phyloP scores from a whole-genome alignment of 805 yeast species.

The Kazachstania taianensis region DNA sequence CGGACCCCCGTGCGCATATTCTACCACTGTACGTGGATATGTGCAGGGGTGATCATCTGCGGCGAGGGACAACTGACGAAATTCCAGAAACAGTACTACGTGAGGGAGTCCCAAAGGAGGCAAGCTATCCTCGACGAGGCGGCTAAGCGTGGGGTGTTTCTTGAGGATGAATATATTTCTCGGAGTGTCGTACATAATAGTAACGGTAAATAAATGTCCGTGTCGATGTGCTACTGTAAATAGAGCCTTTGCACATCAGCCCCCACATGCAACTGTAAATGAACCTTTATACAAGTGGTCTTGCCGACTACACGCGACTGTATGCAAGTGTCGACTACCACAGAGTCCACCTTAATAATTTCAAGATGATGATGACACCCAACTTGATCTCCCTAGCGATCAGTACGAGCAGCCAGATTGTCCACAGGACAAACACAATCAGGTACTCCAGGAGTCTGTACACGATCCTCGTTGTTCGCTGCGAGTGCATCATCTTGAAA shows the following conservation, averaged over 20 bases:
- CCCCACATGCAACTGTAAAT: neutral
- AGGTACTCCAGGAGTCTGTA: conserved; percentile 21
- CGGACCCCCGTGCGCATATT: conserved; percentile 34
- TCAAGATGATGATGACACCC: conserved; percentile 10
- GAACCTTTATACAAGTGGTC: neutral
- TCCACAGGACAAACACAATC: conserved; percentile 23
- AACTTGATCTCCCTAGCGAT: conserved; percentile 14
- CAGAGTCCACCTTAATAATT: conserved; percentile 16
- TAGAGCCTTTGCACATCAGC: too few species aligned
- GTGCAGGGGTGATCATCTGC: conserved; percentile 33
- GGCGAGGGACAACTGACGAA: conserved; percentile 33
- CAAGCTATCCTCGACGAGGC: conserved; percentile 33
- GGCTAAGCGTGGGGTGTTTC: conserved; percentile 36
- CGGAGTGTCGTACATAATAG: neutral
- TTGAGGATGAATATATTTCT: conserved; percentile 24
- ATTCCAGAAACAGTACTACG: conserved; percentile 29
- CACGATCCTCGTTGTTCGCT: conserved; percentile 14
- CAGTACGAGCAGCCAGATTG: conserved; percentile 24
- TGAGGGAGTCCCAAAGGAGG: conserved; percentile 29
- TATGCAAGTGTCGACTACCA: conserved; percentile 13
- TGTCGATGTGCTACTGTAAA: too few species aligned
- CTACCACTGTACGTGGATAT: conserved; percentile 34
- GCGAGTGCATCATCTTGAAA: conserved; percentile 17
- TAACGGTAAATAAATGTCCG: neutral
- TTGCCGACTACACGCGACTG: neutral